Evolutionary conservation across 352 stramenopile species (phyloP).

Genomic region (Globisporangium yorkense): DNA sequence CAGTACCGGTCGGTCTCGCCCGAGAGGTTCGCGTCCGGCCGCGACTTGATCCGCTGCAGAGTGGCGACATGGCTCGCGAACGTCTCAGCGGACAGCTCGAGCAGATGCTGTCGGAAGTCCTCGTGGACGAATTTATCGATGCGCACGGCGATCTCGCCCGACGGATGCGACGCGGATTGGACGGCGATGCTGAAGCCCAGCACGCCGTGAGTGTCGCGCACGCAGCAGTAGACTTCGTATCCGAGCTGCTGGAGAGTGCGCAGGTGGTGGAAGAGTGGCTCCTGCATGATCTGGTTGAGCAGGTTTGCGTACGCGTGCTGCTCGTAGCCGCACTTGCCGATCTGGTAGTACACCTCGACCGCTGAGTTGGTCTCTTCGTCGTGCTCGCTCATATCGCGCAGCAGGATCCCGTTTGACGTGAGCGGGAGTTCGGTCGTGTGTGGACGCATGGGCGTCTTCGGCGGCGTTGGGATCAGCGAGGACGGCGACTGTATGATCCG

Average conservation of each 20-base stretch:
- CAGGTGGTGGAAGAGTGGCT: constrained; percentile 79
- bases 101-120: constrained; percentile 30
- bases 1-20: constrained; percentile 67
- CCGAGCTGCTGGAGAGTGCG: constrained; percentile 80
- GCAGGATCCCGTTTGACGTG: constrained; percentile 50
- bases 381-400: constrained; percentile 59
- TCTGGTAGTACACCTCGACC: constrained; percentile 83
- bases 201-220: constrained; percentile 71
- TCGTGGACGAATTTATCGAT: constrained; percentile 61
- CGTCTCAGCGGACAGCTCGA: constrained; percentile 14
- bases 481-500: constrained; percentile 2
- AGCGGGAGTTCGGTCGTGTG: constrained; percentile 45
- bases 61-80: constrained; percentile 48
- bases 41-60: constrained; percentile 35
- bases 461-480: constrained; percentile 14
- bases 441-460: constrained; percentile 22
- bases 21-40: constrained; percentile 39
- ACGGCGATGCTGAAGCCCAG: constrained; percentile 66
- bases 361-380: constrained; percentile 70
- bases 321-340: constrained; percentile 40
- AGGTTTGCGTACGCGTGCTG: constrained; percentile 63
- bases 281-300: constrained; percentile 69
- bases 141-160: constrained; percentile 45
- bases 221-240: constrained; percentile 73
- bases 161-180: constrained; percentile 58